Conservation (phyloP, 805 yeast genomes). For the Naumovozyma baii region DNA sequence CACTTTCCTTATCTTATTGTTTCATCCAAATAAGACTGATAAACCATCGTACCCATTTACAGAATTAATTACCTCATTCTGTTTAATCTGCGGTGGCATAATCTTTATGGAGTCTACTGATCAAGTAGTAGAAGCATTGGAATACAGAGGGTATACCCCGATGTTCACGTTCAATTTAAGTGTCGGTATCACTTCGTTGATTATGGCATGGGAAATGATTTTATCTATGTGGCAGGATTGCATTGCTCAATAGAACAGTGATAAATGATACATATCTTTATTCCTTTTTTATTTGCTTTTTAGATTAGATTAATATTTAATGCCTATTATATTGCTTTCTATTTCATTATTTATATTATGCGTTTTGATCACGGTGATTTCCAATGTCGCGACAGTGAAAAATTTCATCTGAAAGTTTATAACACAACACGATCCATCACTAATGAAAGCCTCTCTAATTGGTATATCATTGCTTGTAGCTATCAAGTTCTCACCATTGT, state of each 20-base stretch:
- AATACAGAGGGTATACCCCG: conserved; percentile 69
- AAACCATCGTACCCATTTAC: conserved; percentile 71
- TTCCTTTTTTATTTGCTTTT: neutral
- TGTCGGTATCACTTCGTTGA: conserved; percentile 64
- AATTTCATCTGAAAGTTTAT: no score
- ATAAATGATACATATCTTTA: neutral
- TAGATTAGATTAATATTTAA: no score
- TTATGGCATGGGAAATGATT: conserved; percentile 84
- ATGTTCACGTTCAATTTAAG: conserved; percentile 88
- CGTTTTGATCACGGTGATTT: no score
- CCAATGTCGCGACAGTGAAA: no score
- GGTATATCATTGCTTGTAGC: no score
- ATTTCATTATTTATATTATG: no score
- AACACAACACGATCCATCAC: no score
- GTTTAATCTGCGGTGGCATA: conserved; percentile 78
- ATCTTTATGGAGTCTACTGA: conserved; percentile 89
- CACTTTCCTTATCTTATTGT: conserved; percentile 49
- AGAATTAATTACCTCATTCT: conserved; percentile 70
- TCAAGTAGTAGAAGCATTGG: conserved; percentile 72
- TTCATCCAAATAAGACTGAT: conserved; percentile 30
- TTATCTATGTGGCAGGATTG: conserved; percentile 54
- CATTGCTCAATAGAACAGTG: conserved; percentile 5
- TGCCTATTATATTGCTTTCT: no score
- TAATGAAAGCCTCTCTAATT: no score
- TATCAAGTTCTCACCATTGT: no score